phyloP scores from a whole-genome alignment of 78 protist genomes.

The Monosiga brevicollis region DNA sequence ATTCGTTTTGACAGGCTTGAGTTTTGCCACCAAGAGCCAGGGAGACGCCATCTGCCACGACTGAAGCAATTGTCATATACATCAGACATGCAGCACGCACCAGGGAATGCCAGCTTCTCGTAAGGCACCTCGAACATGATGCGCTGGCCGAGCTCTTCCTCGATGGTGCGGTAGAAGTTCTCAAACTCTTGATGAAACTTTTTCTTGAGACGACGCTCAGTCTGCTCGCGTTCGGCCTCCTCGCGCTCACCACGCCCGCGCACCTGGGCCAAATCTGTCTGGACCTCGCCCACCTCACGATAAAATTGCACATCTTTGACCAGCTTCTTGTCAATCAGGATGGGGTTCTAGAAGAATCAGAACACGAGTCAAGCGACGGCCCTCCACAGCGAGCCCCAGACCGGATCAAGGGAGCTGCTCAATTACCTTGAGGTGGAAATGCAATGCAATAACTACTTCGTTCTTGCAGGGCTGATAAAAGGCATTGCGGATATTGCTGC shows the following conservation, averaged over 20 bases:
- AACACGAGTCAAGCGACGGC: too few species aligned
- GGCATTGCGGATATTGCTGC: slow-evolving; percentile 73
- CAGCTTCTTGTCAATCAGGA: slow-evolving; percentile 88
- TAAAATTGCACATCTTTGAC: slow-evolving; percentile 80
- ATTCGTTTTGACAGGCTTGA: too few species aligned
- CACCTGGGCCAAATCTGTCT: neutral
- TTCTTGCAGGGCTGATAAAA: slow-evolving; percentile 82
- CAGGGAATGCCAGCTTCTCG: slow-evolving; percentile 70
- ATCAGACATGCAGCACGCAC: neutral
- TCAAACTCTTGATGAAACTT: slow-evolving; percentile 59
- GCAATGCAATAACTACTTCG: slow-evolving; percentile 71
- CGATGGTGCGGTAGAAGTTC: neutral
- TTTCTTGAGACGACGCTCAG: slow-evolving; percentile 55
- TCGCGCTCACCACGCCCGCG: slow-evolving; percentile 50
- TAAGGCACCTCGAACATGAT: slow-evolving; percentile 82
- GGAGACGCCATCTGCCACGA: too few species aligned
- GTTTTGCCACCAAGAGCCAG: too few species aligned
- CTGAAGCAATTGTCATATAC: too few species aligned
- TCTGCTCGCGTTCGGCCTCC: slow-evolving; percentile 74
- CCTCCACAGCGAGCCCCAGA: too few species aligned
- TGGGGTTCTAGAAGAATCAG: slow-evolving; percentile 47
- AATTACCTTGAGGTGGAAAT: slow-evolving; percentile 70
- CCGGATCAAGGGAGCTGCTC: too few species aligned
- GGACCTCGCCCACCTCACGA: slow-evolving; percentile 33
- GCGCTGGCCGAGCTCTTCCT: neutral